Evolutionary conservation across 2,329 filamentous ascomycete genomes (phyloP).

Genomic region (Didymella segeticola): DNA sequence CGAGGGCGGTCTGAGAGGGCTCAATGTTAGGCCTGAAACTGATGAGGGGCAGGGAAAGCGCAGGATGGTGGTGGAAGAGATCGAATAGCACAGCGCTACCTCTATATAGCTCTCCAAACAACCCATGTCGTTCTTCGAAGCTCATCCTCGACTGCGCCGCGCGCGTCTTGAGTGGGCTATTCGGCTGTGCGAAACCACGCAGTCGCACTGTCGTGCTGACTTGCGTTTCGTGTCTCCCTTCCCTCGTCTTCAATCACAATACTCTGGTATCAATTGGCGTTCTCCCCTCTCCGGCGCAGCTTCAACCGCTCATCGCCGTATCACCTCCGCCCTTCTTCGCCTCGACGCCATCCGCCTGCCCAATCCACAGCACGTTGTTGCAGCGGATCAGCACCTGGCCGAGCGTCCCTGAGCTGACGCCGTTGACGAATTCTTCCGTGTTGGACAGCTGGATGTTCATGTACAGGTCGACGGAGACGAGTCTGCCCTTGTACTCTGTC

Average conservation of each 20-base stretch:
- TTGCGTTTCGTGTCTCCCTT: slow-evolving; percentile 11
- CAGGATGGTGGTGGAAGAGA: slow-evolving; percentile 61
- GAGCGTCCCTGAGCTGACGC: slow-evolving; percentile 81
- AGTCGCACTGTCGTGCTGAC: not conserved
- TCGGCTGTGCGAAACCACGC: slow-evolving; percentile 12
- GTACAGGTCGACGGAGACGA: slow-evolving; percentile 95
- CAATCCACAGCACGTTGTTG: slow-evolving; percentile 98
- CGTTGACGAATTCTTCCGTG: slow-evolving; percentile 90
- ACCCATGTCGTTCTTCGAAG: not conserved
- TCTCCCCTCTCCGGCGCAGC: not conserved
- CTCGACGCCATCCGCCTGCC: slow-evolving; percentile 57
- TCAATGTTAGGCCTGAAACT: slow-evolving; percentile 49
- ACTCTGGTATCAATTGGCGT: not conserved
- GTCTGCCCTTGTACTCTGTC: slow-evolving; percentile 92
- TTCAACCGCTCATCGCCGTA: slow-evolving; percentile 50
- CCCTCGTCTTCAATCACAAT: not conserved
- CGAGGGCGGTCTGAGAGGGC: slow-evolving; percentile 53
- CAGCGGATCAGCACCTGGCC: slow-evolving; percentile 95
- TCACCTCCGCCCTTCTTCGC: slow-evolving; percentile 52
- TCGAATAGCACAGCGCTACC: slow-evolving; percentile 56
- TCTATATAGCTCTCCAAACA: slow-evolving; percentile 4
- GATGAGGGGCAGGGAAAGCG: slow-evolving; percentile 28
- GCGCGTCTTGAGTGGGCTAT: not conserved
- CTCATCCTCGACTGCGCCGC: not conserved
- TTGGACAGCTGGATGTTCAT: slow-evolving; percentile 97